phyloP scores from a whole-genome alignment of 2,329 filamentous ascomycete genomes.

The Aureobasidium sp. region DNA sequence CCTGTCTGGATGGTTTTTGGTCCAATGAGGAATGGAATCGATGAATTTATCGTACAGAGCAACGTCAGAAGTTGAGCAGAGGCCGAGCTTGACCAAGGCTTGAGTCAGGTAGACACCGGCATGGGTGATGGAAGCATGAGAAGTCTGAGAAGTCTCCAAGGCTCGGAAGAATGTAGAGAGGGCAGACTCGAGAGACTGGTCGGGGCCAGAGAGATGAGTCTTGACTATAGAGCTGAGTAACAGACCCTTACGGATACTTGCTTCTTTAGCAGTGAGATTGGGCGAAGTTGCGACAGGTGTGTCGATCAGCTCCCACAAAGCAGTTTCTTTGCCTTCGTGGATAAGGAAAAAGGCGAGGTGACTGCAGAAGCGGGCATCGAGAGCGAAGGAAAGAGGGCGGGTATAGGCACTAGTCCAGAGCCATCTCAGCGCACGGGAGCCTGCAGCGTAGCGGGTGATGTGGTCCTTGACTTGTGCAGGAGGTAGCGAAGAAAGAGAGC shows the following conservation, averaged over 20 bases:
- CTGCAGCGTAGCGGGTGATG: conserved; percentile 19
- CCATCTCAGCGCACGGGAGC: conserved; percentile 24
- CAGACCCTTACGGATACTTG: conserved; percentile 2
- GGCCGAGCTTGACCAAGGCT: not conserved
- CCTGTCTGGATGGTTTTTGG: not conserved
- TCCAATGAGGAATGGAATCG: conserved; percentile 10
- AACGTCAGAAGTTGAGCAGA: not conserved
- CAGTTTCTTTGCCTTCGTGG: conserved; percentile 22
- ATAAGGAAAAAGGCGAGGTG: conserved; percentile 22
- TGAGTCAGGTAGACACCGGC: not conserved
- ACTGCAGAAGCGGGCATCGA: conserved; percentile 19
- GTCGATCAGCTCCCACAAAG: conserved; percentile 25
- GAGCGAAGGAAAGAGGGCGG: conserved; percentile 17
- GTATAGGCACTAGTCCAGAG: conserved; percentile 21
- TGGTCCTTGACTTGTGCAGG: conserved; percentile 14
- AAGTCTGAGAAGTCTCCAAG: not conserved
- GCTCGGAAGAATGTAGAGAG: conserved; percentile 2
- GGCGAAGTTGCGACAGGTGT: not conserved
- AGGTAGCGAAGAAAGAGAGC: conserved; percentile 16
- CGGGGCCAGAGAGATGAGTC: not conserved
- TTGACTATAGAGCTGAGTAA: conserved; percentile 3
- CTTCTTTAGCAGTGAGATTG: not conserved
- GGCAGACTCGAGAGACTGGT: not conserved
- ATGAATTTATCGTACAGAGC: conserved; percentile 10
- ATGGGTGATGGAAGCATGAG: not conserved